These are phyloP conservation scores for Micractinium sp. DNA, from an alignment of 139 green algal species.

Conservation along the genomic window DNA sequence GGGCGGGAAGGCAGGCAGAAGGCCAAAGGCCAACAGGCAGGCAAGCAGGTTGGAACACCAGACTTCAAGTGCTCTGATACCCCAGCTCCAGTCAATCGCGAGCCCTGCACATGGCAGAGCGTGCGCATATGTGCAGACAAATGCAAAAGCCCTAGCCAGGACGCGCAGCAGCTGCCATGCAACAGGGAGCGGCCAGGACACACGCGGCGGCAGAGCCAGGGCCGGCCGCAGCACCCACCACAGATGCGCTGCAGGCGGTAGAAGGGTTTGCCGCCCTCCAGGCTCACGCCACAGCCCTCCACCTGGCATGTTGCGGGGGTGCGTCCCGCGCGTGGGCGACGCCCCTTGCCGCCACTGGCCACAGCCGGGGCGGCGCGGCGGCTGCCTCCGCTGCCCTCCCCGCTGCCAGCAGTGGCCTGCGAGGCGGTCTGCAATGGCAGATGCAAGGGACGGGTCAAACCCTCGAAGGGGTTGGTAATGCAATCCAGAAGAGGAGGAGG, in stretches of 20 bases:
- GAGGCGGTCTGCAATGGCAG: not conserved
- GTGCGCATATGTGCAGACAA: no score
- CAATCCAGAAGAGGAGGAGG: no score
- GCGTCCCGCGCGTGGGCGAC: not conserved
- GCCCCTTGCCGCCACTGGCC: not conserved
- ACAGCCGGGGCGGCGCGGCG: not conserved
- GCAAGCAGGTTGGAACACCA: not conserved
- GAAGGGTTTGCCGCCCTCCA: slow-evolving; percentile 11
- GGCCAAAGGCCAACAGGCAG: not conserved
- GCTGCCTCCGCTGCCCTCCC: not conserved
- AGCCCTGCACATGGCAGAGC: no score
- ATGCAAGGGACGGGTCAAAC: not conserved
- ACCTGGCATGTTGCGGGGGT: slow-evolving; percentile 6
- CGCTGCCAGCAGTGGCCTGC: not conserved
- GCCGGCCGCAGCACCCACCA: not conserved
- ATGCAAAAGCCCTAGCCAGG: no score
- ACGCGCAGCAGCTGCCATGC: no score
- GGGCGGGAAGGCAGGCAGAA: not conserved
- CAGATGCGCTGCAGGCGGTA: slow-evolving; percentile 33
- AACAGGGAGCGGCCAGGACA: not conserved
- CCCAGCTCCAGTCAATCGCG: no score
- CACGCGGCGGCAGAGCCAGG: not conserved
- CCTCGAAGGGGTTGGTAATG: not conserved
- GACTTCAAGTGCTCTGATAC: no score
- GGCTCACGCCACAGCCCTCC: slow-evolving; percentile 4